Base-by-base conservation (phyloP, 306 rosid genomes). In the Clitoria ternatea region DNA sequence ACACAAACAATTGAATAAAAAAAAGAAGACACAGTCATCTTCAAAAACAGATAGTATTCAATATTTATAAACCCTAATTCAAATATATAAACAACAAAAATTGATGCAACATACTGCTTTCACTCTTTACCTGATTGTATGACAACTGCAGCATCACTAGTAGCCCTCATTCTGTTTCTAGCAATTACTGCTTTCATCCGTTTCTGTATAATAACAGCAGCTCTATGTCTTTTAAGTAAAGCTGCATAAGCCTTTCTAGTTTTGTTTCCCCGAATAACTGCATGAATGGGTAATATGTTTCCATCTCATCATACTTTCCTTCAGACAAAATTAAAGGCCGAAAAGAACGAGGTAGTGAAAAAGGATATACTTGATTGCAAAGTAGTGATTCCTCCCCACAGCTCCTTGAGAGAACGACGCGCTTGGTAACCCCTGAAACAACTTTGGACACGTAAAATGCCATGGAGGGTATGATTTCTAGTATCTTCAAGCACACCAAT, bases 401-500 rank as follows among this genome's bases (percentile, higher is more conserved):
- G 84, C 74, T 88, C 86, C 79, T 72, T 86, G 35, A 80, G 85
- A 66, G 85, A 77, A 61, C 82, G 56, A n/a, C 96, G 91, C 71
- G 83, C 96, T 60, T 61, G 96, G 84, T 92, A 80, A 61, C 98
- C 98, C 85, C 98, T 90, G 70, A 88, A 92, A 82, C 93, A 92
- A 87, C 96, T 92, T 82, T 92, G 98, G 56, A 92, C 96, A 18
- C 91, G 88, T 72, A 92, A 82, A 73, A 92, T 83, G 18, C 98
- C 98, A 78, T 88, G 96, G 32, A 92, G 92, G 32, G 98, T 90
- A 32, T 90, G 97, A 36, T 90, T 90, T 83, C 98, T 88, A 68
- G 98, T 88, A 82, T 92, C 98, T 79, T 92, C 98, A 35, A 92
- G 98, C 75, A 85, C 88, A 77, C 98, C 98, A 80, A 92, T 88